Base-by-base conservation (phyloP, 306 rosid genomes). In the Mimosa pudica region DNA sequence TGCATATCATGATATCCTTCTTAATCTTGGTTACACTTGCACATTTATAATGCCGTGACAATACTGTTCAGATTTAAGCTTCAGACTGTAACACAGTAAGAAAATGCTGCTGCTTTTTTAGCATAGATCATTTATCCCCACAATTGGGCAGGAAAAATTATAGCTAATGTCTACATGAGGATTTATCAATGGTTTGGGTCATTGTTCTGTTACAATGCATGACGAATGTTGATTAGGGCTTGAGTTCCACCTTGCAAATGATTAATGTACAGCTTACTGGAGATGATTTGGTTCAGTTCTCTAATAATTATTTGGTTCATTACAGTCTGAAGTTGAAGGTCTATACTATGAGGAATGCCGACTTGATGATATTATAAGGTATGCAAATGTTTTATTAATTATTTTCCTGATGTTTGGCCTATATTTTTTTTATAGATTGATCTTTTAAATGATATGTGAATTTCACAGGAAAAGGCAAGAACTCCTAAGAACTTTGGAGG, bases 331-430 rank as follows among this genome's bases (percentile, higher is more conserved):
- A 81, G 90, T 89, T 85, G 89, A 74, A 74, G 84, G 81, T 77
- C 82, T 90, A 71, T 82, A 70, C 81, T 89, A 80, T 17, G 85
- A 87, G 69, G 98, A 94, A 79, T 80, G 58, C 77, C 81, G 73
- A 78, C 88, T 94, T 70, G 96, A 92, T 44, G 91, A 88, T 52
- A 78, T 76, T 30, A 90, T 94, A 89, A 86, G 94, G 98, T 94
- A 75, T 72, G 44, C 74, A 46, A 63, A 62, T 73, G 48, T 61
- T 12, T 77, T 44, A 54, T 51, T 82, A 47, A 64, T 55, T 52
- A 17, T 4, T 44, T 74, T 73, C 77, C 76, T 77, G 64, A n/a
- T 35, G 42, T 46, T 76, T 63, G 71, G 66, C 67, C 72, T 75
- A 38, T 84, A 20, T 30, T 61, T 11, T 61, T 32, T 30, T 30